A percentile compares a stretch with the other conserved stretches of the same genome.
Conservation (phyloP, 139 green algal genomes). For the Chlamydomonas schloesseri region DNA sequence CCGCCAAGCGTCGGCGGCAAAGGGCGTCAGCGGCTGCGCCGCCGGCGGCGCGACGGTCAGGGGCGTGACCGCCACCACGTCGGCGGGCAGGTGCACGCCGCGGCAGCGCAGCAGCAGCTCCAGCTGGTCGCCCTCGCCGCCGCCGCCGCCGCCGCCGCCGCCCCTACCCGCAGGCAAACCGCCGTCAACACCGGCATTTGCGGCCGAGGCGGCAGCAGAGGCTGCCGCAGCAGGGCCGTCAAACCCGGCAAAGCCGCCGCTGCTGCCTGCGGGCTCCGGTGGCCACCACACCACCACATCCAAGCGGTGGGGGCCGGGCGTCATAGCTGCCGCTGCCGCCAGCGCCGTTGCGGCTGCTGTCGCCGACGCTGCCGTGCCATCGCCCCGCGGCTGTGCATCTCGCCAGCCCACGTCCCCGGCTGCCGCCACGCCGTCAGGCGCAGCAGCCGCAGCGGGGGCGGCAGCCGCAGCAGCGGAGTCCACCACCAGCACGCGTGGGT, state of each 20-base stretch:
- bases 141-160: not conserved
- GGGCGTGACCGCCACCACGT: not conserved
- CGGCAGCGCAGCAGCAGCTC: conserved; percentile 18
- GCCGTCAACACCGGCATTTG: not conserved
- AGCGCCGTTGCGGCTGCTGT: not conserved
- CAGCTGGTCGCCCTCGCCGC: not conserved
- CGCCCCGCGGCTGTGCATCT: not conserved
- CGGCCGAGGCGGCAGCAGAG: not conserved
- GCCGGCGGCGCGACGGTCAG: not conserved
- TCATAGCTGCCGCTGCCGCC: not conserved
- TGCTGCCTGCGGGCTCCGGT: not conserved
- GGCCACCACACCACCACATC: conserved; percentile 1
- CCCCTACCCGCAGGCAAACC: too few relatives aligned
- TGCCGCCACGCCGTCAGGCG: too few relatives aligned
- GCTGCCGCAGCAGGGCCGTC: not conserved
- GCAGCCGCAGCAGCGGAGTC: not conserved
- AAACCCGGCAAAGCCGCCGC: not conserved
- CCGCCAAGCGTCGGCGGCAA: too few relatives aligned
- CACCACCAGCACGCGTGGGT: not conserved
- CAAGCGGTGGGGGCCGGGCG: not conserved
- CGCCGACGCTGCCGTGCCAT: not conserved
- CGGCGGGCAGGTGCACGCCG: not conserved
- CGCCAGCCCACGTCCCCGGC: not conserved
- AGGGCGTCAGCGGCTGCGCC: not conserved
- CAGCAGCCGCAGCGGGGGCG: too few relatives aligned